phyloP scores from a whole-genome alignment of 495 filamentous ascomycete species.

The Neurospora terricola region DNA sequence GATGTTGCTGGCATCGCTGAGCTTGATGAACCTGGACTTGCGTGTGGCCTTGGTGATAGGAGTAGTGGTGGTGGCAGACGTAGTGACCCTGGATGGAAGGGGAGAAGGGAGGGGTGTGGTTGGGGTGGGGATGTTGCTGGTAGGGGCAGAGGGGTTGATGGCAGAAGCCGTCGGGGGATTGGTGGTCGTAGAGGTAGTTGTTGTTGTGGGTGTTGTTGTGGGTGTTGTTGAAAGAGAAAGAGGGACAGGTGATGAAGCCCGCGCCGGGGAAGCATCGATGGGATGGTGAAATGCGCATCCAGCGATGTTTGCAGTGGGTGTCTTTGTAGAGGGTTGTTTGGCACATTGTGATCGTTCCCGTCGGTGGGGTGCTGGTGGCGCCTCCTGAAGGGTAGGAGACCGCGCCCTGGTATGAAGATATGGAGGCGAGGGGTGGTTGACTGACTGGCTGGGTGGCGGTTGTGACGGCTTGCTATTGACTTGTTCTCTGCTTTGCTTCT shows the following conservation, averaged over 20 bases:
- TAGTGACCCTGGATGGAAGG: not conserved
- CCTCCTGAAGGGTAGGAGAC: not conserved
- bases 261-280: slow-evolving; percentile 27
- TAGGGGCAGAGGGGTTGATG: not conserved
- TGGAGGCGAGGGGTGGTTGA: not conserved
- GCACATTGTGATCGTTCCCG: slow-evolving; percentile 15
- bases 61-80: too few species aligned
- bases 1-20: too few species aligned
- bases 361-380: not conserved
- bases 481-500: not conserved
- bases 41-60: too few species aligned
- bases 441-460: not conserved
- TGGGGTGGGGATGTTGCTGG: not conserved
- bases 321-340: slow-evolving; percentile 23
- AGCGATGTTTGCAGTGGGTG: slow-evolving; percentile 28
- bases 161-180: not conserved
- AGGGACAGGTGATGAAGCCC: slow-evolving; percentile 27
- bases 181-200: not conserved
- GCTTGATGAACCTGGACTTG: too few species aligned
- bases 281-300: slow-evolving; percentile 22
- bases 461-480: not conserved
- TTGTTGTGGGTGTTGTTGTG: not conserved
- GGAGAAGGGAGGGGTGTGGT: not conserved
- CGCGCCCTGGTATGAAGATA: not conserved
- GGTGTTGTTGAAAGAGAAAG: slow-evolving; percentile 17